These are phyloP conservation scores for Arbutus unedo DNA, from an alignment of 148 eudicot genomes.

Conservation along the genomic window DNA sequence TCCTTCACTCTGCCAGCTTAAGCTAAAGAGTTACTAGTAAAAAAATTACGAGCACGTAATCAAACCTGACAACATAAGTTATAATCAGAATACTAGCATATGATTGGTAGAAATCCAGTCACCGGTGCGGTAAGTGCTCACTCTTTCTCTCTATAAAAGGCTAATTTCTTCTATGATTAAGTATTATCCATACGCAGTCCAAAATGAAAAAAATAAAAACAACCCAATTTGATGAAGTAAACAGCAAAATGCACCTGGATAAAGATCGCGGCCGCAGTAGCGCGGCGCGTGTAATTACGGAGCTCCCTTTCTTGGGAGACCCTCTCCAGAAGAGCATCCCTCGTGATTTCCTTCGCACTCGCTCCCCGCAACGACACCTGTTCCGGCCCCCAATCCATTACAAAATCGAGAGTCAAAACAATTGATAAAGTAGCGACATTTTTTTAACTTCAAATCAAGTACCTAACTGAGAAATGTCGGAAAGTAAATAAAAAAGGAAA, in stretches of 20 bases:
- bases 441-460: neutral
- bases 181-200: too few relatives aligned
- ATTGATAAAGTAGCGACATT: neutral
- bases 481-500: constrained; percentile 2
- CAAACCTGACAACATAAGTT: neutral
- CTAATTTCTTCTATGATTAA: neutral
- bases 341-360: constrained; percentile 75
- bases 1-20: neutral
- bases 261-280: constrained; percentile 59
- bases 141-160: neutral
- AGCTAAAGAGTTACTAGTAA: neutral
- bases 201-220: neutral
- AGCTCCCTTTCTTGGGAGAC: constrained; percentile 80
- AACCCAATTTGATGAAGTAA: too few relatives aligned
- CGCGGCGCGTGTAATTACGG: constrained; percentile 66
- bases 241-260: constrained; percentile 52
- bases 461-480: neutral
- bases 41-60: neutral
- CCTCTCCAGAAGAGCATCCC: constrained; percentile 67
- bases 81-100: neutral
- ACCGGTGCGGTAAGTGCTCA: neutral
- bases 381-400: constrained; percentile 3
- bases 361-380: constrained; percentile 91
- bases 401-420: neutral
- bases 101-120: neutral